These are phyloP conservation scores for Fusarium albidum DNA, from an alignment of 2,329 filamentous ascomycete species.

Conservation along the genomic window DNA sequence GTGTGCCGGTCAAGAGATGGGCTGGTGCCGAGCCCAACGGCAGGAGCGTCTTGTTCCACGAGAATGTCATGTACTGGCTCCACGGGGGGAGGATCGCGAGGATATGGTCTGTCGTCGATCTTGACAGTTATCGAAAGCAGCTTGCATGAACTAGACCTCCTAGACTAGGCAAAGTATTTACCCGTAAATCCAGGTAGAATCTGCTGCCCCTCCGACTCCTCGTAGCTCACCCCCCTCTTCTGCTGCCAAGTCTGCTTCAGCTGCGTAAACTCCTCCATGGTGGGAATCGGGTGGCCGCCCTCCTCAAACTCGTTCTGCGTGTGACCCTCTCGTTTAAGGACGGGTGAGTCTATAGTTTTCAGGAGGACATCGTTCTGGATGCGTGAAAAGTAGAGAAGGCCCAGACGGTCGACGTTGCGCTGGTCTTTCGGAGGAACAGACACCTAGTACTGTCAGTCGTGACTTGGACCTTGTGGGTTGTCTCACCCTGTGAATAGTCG, in stretches of 20 bases:
- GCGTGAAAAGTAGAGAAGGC: constrained; percentile 60
- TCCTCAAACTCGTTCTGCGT: constrained; percentile 50
- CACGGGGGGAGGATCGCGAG: constrained; percentile 8
- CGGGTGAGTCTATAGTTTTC: constrained; percentile 48
- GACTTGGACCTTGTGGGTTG: too few relatives aligned
- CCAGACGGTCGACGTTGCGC: constrained; percentile 55
- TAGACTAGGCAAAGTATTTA: constrained; percentile 25
- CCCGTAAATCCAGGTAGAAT: constrained; percentile 48
- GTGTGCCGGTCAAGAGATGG: constrained; percentile 3
- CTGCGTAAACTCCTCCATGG: constrained; percentile 49
- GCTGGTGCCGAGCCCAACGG: constrained; percentile 5
- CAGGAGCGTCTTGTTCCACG: constrained; percentile 18
- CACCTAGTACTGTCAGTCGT: constrained; percentile 34
- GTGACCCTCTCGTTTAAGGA: constrained; percentile 45
- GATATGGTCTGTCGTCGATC: constrained; percentile 29
- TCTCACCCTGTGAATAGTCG: constrained; percentile 49
- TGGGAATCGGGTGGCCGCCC: constrained; percentile 43
- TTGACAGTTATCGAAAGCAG: constrained; percentile 14
- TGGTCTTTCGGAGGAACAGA: constrained; percentile 51
- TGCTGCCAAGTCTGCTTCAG: constrained; percentile 51
- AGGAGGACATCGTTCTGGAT: constrained; percentile 50
- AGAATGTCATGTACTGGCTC: constrained; percentile 34
- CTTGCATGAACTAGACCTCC: too few relatives aligned
- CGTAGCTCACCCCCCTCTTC: constrained; percentile 38
- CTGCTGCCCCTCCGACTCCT: constrained; percentile 41